A percentile compares a stretch with the other conserved stretches of the same genome.
Evolutionary conservation across 805 yeast genomes (phyloP).

Genomic region (Scheffersomyces lignosus): DNA sequence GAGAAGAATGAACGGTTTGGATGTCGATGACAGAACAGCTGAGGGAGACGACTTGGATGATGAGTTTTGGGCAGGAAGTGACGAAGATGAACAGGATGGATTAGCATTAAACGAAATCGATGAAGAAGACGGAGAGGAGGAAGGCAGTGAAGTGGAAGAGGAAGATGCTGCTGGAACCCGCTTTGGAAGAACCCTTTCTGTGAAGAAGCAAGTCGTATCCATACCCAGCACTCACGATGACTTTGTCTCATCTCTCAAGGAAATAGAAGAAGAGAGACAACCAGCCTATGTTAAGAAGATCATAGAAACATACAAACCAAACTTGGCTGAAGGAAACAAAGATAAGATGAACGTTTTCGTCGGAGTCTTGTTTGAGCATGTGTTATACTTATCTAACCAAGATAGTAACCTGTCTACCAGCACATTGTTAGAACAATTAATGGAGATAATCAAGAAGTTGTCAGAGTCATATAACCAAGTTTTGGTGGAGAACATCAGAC

Average conservation of each 20-base stretch:
- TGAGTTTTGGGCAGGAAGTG: slow-evolving; percentile 64
- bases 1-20: slow-evolving; percentile 71
- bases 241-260: slow-evolving; percentile 30
- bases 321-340: slow-evolving; percentile 78
- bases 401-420: slow-evolving; percentile 17
- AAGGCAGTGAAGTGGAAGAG: slow-evolving; percentile 28
- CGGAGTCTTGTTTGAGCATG: slow-evolving; percentile 61
- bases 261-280: slow-evolving; percentile 41
- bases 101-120: slow-evolving; percentile 32
- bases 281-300: slow-evolving; percentile 53
- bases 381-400: slow-evolving; percentile 43
- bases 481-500: slow-evolving; percentile 63
- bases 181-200: slow-evolving; percentile 7
- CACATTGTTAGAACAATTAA: slow-evolving; percentile 44
- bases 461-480: slow-evolving; percentile 65
- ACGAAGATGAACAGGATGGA: slow-evolving; percentile 48
- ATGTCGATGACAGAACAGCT: slow-evolving; percentile 47
- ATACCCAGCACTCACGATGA: slow-evolving; percentile 31
- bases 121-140: slow-evolving; percentile 41
- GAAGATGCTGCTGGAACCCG: slow-evolving; percentile 16
- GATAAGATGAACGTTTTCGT: slow-evolving; percentile 66
- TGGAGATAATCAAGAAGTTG: slow-evolving; percentile 51
- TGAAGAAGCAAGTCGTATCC: slow-evolving; percentile 6
- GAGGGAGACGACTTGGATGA: slow-evolving; percentile 70
- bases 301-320: slow-evolving; percentile 66